Percentiles rank a stretch among this genome's conserved stretches.
Conservation (phyloP, 345 rosid species). For the Linum tenue region DNA sequence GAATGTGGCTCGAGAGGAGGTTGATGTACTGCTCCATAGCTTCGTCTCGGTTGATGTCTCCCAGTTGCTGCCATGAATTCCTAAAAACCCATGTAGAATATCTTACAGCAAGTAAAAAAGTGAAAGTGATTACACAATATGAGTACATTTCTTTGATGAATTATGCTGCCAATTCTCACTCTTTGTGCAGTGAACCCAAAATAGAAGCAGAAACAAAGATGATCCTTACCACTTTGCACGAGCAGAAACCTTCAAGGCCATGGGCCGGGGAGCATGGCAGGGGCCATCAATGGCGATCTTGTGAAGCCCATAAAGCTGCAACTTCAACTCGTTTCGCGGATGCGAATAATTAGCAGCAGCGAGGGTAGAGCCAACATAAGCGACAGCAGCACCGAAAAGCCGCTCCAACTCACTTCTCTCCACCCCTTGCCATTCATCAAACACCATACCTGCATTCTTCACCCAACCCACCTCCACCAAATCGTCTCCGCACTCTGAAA, state of each 20-base stretch:
- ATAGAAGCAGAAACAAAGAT: neutral
- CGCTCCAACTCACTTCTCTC: slow-evolving; percentile 36
- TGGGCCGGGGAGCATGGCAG: slow-evolving; percentile 67
- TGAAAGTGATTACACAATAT: too few relatives aligned
- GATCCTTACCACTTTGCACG: slow-evolving; percentile 48
- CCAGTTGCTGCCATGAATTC: too few relatives aligned
- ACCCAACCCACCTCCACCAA: slow-evolving; percentile 6
- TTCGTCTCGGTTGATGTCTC: too few relatives aligned
- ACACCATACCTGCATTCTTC: neutral
- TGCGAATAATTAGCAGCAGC: slow-evolving; percentile 18
- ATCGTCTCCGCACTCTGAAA: neutral
- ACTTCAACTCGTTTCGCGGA: slow-evolving; percentile 21
- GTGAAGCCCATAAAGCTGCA: slow-evolving; percentile 76
- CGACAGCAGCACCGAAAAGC: slow-evolving; percentile 34
- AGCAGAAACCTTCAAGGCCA: slow-evolving; percentile 61
- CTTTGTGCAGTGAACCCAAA: too few relatives aligned
- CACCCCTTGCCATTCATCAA: slow-evolving; percentile 47
- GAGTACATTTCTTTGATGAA: too few relatives aligned
- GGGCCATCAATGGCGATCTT: slow-evolving; percentile 90
- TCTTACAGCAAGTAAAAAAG: too few relatives aligned
- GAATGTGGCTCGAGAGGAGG: too few relatives aligned
- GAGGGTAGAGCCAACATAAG: slow-evolving; percentile 22
- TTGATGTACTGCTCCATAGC: too few relatives aligned
- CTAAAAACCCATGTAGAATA: too few relatives aligned
- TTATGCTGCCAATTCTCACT: too few relatives aligned